Percentiles rank a stretch among this genome's conserved stretches.
Evolutionary conservation across 768 basidiomycete genomes (phyloP).

Genomic region (Suillus brevipes): DNA sequence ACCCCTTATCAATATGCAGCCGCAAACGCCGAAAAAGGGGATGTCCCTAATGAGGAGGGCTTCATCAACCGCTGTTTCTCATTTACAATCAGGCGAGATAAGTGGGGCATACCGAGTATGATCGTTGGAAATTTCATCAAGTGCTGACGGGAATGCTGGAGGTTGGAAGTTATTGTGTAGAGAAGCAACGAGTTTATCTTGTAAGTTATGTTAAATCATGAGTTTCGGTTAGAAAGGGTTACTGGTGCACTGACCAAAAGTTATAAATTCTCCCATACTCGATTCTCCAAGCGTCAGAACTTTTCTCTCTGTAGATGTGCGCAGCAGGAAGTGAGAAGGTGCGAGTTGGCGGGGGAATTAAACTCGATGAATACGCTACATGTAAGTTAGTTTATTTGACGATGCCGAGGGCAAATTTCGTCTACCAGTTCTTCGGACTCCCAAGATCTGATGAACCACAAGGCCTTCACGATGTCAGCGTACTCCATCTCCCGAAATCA

Average conservation of each 20-base stretch:
- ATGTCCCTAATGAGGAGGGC: slow-evolving; percentile 57
- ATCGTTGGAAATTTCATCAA: slow-evolving; percentile 91
- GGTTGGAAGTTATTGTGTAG: slow-evolving; percentile 1
- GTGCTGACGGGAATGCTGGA: slow-evolving; percentile 39
- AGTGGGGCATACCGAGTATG: slow-evolving; percentile 86
- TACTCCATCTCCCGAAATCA: no score
- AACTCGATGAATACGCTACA: neutral
- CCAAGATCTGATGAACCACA: no score
- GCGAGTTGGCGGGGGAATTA: neutral
- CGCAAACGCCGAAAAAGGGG: slow-evolving; percentile 31
- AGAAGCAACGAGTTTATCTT: neutral
- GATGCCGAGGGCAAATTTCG: neutral
- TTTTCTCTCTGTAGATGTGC: neutral
- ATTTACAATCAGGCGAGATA: slow-evolving; percentile 82
- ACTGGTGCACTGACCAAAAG: neutral
- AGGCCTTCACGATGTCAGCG: no score
- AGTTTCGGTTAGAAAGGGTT: neutral
- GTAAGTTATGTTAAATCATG: neutral
- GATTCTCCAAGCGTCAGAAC: neutral
- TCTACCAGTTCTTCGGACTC: neutral
- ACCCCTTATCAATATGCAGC: slow-evolving; percentile 52
- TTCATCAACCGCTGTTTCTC: slow-evolving; percentile 88
- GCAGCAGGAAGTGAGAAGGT: neutral
- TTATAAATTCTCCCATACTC: neutral
- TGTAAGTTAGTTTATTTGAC: neutral